Evolutionary conservation across 2,329 filamentous ascomycete genomes (phyloP), one percentile per base, ranked within the genome.

Genomic region (Elsinoe ampelina): DNA sequence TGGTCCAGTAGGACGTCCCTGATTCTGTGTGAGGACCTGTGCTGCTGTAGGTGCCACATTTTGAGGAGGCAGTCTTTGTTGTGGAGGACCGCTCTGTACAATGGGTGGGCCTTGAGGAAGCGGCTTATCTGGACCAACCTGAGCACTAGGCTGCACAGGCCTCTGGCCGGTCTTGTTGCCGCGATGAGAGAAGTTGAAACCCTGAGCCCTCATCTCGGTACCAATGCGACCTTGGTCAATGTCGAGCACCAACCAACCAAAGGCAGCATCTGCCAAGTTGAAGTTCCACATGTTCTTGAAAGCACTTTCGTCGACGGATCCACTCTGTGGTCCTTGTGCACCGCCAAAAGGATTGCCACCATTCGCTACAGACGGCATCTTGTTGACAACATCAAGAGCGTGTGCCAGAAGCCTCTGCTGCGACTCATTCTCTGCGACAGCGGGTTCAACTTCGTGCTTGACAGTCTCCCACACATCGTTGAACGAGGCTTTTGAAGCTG

Each of bases 231-330:
- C 93, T 67, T 90, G 88, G 68, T 98, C 93, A 59, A 98, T 86
- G 70, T 98, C 93, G 58, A 98, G 75, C 13, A 97, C 90, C 54
- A 98, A 79, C 79, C 90, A 98, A 60, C 93, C 93, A 70, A 97
- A 98, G 17, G 93, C 92, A 57, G 93, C 93, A 75, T 98, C 93
- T 30, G 93, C 93, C 63, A 98, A 74, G 72, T 97, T 97, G 75
- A 98, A 98, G 73, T 98, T 98, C 93, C 93, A 98, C 93, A 97
- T 97, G 71, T 98, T 98, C 78, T 98, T 98, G 81, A 98, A 98
- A 1, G 93, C 93, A 66, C 91, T 96, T 77, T 98, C 93, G 61
- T 98, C 93, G 15, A 98, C 90, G 67, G 95, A 88, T 32, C 93
- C 93, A 52, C 89, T 85, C 58, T 82, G 80, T 55, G 79, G 84